Evolutionary conservation across 768 basidiomycete genomes (phyloP), one percentile per base, ranked within the genome.

Genomic region (Cystobasidium onofrii): DNA sequence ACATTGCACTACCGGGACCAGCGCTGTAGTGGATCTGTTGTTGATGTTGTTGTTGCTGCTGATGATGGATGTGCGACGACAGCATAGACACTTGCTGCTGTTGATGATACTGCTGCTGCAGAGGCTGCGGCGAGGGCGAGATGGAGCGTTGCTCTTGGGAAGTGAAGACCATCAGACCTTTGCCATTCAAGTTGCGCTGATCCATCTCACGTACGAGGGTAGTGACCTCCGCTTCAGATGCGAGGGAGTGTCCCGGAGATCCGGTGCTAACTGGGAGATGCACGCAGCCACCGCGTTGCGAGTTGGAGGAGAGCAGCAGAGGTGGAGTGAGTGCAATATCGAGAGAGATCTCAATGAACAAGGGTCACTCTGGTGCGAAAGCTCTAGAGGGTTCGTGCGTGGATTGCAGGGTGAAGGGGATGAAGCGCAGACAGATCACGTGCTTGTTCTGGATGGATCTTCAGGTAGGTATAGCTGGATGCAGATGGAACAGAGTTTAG

Each of bases 121-220:
- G 17, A 10, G 57, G 57, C 6, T 60, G 57, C 10, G 57, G 57
- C 23, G 57, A 60, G 15, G 57, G 57, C 25, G 57, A 60, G 25
- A 60, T 60, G 10, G 57, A 60, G 23, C 57, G 57, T 15, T 12
- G 57, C 33, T 60, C 57, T 60, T 60, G 17, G 23, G 57, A 60
- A 27, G 31, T 60, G 25, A 27, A 60, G 29, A 60, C 57, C 57
- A 60, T 60, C 33, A 60, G 57, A 29, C 57, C 57, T 60, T 60
- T 60, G 57, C 57, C 57, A 29, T 60, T 60, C 29, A 60, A 17
- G 2, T n/a, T 55, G 54, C 57, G 25, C 25, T 29, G 46, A 20
- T 50, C 46, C 46, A 50, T 50, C 4, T n/a, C n/a, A n/a, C 3
- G 46, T 39, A 15, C 39, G 39, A 6, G 39, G 39, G 39, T 39